These are phyloP conservation scores for Spongispora temasekensis DNA, from an alignment of 1,284 basidiomycete genomes.

Conservation along the genomic window DNA sequence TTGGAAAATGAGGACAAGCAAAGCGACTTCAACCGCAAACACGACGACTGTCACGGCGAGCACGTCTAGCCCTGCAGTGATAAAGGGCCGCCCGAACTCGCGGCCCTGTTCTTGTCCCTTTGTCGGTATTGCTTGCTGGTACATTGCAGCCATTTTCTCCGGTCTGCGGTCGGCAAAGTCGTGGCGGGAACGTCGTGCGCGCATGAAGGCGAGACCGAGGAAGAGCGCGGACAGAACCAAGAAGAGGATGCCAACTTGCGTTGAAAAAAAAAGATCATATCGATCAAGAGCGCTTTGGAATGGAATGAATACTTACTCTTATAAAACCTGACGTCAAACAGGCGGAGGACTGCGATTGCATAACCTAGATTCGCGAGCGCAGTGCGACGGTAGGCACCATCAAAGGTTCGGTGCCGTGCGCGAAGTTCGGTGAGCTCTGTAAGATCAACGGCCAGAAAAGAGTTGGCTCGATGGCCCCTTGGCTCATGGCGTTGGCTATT, in stretches of 20 bases:
- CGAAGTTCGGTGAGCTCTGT: slow-evolving; percentile 74
- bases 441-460: slow-evolving; percentile 58
- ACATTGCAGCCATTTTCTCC: slow-evolving; percentile 20
- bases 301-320: slow-evolving; percentile 48
- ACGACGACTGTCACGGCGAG: slow-evolving; percentile 63
- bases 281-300: neutral
- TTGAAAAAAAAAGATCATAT: neutral
- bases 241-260: slow-evolving; percentile 73
- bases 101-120: slow-evolving; percentile 59
- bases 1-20: slow-evolving; percentile 59
- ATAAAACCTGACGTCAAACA: slow-evolving; percentile 74
- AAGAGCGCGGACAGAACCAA: slow-evolving; percentile 64
- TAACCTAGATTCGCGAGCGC: slow-evolving; percentile 77
- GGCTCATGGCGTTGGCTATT: neutral
- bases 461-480: slow-evolving; percentile 62
- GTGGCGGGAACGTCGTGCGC: slow-evolving; percentile 64
- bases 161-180: slow-evolving; percentile 69
- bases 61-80: slow-evolving; percentile 79
- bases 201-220: slow-evolving; percentile 59
- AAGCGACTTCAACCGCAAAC: slow-evolving; percentile 59
- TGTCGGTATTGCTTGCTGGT: slow-evolving; percentile 38
- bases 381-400: slow-evolving; percentile 78
- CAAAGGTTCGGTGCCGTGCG: slow-evolving; percentile 77
- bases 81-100: slow-evolving; percentile 73
- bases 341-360: slow-evolving; percentile 69